phyloP scores from a whole-genome alignment of 805 yeast species.

The Pichia nanzhaoensis region DNA sequence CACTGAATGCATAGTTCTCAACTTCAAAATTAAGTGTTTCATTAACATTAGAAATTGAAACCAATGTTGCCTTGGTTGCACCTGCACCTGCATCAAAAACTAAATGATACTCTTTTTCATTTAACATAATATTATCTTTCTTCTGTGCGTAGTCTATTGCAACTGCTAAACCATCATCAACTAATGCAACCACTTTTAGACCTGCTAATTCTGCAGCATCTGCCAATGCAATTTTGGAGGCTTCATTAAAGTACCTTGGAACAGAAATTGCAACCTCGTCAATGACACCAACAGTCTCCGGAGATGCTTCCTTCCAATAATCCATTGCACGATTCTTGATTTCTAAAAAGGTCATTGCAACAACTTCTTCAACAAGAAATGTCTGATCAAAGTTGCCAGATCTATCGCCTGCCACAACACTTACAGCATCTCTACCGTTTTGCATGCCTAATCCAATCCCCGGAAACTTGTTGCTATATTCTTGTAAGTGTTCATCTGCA shows the following conservation, averaged over 20 bases:
- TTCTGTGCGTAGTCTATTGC: constrained; percentile 71
- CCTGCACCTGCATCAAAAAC: constrained; percentile 93
- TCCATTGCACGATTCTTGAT: constrained; percentile 57
- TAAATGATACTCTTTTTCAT: constrained; percentile 51
- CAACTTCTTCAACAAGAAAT: constrained; percentile 63
- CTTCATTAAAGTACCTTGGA: constrained; percentile 61
- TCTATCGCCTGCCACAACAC: constrained; percentile 31
- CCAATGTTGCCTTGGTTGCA: constrained; percentile 79
- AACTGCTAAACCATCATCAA: constrained; percentile 90
- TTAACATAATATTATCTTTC: constrained; percentile 34
- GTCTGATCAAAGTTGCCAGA: constrained; percentile 26
- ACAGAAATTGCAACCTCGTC: constrained; percentile 69
- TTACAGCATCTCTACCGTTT: constrained; percentile 42
- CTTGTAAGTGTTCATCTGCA: constrained; percentile 39
- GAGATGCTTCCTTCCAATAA: constrained; percentile 48
- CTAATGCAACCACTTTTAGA: constrained; percentile 54
- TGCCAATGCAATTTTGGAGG: constrained; percentile 61
- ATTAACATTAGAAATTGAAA: constrained; percentile 46
- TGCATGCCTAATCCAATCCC: constrained; percentile 45
- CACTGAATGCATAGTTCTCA: constrained; percentile 65
- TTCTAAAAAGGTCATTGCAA: constrained; percentile 77
- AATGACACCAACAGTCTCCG: constrained; percentile 43
- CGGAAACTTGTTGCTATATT: constrained; percentile 50
- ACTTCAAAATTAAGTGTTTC: constrained; percentile 46
- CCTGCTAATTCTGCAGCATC: constrained; percentile 73